Evolutionary conservation across 108 stramenopile genomes (phyloP).

Genomic region (Schizochytrium sp.): DNA sequence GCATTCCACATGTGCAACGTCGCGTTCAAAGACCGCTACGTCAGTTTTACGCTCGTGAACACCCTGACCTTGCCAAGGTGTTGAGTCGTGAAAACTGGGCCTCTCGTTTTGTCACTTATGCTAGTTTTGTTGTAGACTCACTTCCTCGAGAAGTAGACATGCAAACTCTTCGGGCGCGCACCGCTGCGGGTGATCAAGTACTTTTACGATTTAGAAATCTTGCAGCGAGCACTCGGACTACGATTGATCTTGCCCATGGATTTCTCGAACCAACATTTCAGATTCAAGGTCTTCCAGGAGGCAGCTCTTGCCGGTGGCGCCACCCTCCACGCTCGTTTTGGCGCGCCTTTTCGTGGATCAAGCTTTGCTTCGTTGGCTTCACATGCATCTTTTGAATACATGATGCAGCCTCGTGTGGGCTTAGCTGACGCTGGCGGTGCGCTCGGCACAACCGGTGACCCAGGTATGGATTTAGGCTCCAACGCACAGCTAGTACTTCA

Average conservation of each 20-base stretch:
- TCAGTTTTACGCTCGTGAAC: not conserved
- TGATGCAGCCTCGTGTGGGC: not conserved
- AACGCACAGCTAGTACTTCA: not conserved
- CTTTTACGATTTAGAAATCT: constrained; percentile 11
- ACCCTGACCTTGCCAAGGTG: not conserved
- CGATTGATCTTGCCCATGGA: not conserved
- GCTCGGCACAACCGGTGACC: not conserved
- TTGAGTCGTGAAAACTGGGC: constrained; percentile 53
- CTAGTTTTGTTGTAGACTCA: not conserved
- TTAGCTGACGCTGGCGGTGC: not conserved
- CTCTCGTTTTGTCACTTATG: constrained; percentile 5
- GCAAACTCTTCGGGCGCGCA: not conserved
- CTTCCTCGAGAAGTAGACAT: not conserved
- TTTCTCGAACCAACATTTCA: not conserved
- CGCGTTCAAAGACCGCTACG: not conserved
- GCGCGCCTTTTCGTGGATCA: constrained; percentile 3
- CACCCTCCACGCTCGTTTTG: not conserved
- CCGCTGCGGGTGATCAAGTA: not conserved
- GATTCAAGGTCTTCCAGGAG: constrained; percentile 25
- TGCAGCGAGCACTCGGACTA: not conserved
- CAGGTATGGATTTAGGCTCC: not conserved
- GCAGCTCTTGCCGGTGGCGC: not conserved
- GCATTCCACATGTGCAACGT: not conserved
- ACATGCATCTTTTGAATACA: constrained; percentile 24
- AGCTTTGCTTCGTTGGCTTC: constrained; percentile 28